These are phyloP conservation scores for Vaccinium corymbosum DNA, from an alignment of 148 eudicot species.

Conservation along the genomic window DNA sequence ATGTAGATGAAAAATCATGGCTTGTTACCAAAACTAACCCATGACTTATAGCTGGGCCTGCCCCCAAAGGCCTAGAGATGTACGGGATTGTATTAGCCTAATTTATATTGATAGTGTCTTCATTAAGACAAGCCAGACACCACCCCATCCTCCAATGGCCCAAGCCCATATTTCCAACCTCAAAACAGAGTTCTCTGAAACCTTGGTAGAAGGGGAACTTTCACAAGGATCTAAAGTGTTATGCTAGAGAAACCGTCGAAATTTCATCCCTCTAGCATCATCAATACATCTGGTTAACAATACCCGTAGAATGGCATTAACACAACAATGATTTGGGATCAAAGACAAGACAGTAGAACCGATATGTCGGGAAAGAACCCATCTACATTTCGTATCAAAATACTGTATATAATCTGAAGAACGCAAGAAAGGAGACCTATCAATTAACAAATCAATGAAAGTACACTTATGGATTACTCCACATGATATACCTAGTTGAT, in stretches of 20 bases:
- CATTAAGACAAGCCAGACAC: background rate
- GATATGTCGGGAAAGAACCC: background rate
- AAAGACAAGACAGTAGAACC: background rate
- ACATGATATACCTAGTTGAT: slow-evolving; percentile 13
- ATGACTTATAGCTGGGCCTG: background rate
- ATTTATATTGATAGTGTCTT: background rate
- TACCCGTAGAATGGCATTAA: background rate
- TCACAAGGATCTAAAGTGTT: background rate
- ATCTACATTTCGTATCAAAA: slow-evolving; percentile 2
- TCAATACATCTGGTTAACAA: background rate
- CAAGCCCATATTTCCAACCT: too few relatives aligned
- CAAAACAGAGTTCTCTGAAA: background rate
- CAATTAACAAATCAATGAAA: slow-evolving; percentile 2
- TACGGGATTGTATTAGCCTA: background rate
- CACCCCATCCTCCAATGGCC: background rate
- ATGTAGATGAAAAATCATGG: background rate
- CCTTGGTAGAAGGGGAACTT: background rate
- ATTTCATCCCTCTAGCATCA: background rate
- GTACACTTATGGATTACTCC: background rate
- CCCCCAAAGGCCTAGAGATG: background rate
- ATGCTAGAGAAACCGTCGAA: background rate
- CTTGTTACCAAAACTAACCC: background rate
- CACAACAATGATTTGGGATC: background rate
- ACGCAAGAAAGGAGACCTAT: background rate
- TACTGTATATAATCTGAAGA: background rate